Evolutionary conservation across 2,329 filamentous ascomycete species (phyloP).

Genomic region (Metarhizium anisopliae): DNA sequence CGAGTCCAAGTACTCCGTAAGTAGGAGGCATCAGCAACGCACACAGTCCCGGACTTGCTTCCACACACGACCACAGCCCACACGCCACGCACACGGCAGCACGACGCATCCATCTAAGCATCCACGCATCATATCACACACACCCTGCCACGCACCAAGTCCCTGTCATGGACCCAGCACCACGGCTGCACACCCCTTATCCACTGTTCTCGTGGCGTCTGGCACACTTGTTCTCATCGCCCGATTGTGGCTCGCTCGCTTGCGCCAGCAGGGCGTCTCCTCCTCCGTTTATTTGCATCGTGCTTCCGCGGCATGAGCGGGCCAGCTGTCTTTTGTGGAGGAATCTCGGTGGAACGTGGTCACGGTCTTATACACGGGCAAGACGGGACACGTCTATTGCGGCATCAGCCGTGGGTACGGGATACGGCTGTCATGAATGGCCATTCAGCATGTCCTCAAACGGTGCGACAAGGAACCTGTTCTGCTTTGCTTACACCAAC

Average conservation of each 20-base stretch:
- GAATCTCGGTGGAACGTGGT: neutral
- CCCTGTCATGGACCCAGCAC: no score
- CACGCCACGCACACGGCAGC: conserved; percentile 1
- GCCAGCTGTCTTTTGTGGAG: neutral
- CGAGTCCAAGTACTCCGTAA: neutral
- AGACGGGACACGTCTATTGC: neutral
- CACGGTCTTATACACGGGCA: neutral
- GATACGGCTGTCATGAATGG: neutral
- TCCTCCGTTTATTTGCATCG: neutral
- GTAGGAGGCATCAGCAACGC: neutral
- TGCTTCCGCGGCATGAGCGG: conserved; percentile 4
- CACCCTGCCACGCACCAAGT: neutral
- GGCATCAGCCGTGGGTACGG: neutral
- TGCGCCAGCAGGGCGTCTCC: conserved; percentile 1
- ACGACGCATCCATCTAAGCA: conserved; percentile 1
- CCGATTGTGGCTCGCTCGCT: conserved; percentile 5
- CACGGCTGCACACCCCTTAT: neutral
- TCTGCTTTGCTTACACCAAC: neutral
- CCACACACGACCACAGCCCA: neutral
- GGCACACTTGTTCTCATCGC: conserved; percentile 3
- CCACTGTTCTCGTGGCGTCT: conserved; percentile 8
- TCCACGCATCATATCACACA: neutral
- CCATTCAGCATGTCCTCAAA: neutral
- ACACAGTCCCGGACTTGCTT: neutral
- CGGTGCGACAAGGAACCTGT: neutral